Evolutionary conservation across 768 basidiomycete genomes (phyloP).

Genomic region (Podaxis sp.): DNA sequence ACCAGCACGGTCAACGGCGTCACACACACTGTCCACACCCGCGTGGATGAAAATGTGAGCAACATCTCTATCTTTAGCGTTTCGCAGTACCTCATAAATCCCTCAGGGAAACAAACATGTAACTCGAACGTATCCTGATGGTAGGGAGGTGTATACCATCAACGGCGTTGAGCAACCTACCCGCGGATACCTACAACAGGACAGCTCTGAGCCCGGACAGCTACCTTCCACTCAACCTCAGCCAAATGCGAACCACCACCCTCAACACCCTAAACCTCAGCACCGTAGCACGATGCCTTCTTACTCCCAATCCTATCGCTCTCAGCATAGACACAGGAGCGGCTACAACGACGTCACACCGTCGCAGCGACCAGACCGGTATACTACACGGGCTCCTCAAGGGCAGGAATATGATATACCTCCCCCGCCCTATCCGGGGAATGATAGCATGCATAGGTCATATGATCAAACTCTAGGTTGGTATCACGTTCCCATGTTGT

Average conservation of each 20-base stretch:
- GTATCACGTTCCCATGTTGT: neutral
- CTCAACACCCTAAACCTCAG: neutral
- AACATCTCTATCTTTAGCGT: neutral
- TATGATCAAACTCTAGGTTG: neutral
- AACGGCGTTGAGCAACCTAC: slow-evolving; percentile 60
- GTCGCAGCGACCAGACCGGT: neutral
- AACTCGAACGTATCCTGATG: slow-evolving; percentile 64
- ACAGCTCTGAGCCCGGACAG: neutral
- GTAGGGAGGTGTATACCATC: slow-evolving; percentile 61
- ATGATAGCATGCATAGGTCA: neutral
- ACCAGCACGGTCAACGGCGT: slow-evolving; percentile 66
- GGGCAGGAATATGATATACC: slow-evolving; percentile 4
- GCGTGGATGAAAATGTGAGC: slow-evolving; percentile 59
- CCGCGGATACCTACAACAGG: slow-evolving; percentile 27
- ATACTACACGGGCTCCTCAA: neutral
- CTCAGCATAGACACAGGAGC: neutral
- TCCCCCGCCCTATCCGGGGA: slow-evolving; percentile 5
- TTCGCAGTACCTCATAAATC: slow-evolving; percentile 13
- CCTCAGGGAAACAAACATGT: slow-evolving; percentile 74
- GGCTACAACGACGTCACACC: neutral
- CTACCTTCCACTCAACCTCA: neutral
- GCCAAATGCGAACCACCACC: neutral
- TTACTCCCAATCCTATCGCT: neutral
- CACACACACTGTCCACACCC: slow-evolving; percentile 57
- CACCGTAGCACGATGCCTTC: slow-evolving; percentile 4